Evolutionary conservation across 331 rosid species (phyloP), one percentile per base, ranked within the genome.

Genomic region (Pyracantha coccinea): DNA sequence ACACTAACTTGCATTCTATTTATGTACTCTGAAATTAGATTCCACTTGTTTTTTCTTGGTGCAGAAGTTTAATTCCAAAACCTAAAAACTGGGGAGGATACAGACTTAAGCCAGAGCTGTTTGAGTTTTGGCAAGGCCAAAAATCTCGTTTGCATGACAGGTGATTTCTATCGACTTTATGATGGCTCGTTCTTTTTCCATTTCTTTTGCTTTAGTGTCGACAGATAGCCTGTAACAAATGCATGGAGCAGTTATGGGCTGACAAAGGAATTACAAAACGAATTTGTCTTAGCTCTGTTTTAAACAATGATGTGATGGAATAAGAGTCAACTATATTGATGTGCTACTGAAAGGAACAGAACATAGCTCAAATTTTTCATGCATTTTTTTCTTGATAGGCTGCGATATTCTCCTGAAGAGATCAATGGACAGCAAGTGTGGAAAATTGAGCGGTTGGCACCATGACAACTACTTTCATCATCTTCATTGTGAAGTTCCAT

Each of bases 61-160:
- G 87, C 98, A 90, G 98, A 76, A 89, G 91, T 83, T 44, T 84
- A 86, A 90, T 95, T 77, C 96, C 99, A 41, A 90, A 90, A 72
- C 98, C 99, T 54, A 79, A 81, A 79, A 75, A 86, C 77, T 95
- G 99, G 98, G 99, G 99, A 83, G 99, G 99, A 80, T 95, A 90
- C 87, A 86, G 91, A 68, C 96, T 95, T 75, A 89, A 82, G 52
- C 99, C 98, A 52, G 86, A 81, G 81, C 80, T 80, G 70, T 92
- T 89, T 77, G 98, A 95, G 75, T 95, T 95, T 86, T 92, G 99
- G 97, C 99, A 89, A 83, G 99, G 99, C 73, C 99, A 95, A 80
- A 53, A 75, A 69, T 95, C 98, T 83, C 98, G 99, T 76, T 82
- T 92, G 86, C 99, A 92, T 73, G 99, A 95, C 98, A 95, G 99